Conservation (phyloP, 2,329 filamentous ascomycete species). For the Chrysoporthe cubensis region DNA sequence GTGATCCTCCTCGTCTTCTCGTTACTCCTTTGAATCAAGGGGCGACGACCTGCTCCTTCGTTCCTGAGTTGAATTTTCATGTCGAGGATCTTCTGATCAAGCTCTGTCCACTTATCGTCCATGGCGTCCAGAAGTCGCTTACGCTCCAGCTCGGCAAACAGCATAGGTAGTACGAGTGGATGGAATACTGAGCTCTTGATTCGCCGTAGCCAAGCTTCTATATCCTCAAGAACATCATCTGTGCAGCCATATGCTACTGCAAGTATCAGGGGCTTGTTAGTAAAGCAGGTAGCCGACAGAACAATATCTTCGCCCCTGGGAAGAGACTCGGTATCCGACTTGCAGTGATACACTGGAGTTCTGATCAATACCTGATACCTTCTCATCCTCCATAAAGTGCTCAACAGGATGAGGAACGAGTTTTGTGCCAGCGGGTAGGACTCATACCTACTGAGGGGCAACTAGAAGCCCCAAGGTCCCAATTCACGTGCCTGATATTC, state of each 20-base stretch:
- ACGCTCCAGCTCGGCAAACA: conserved; percentile 31
- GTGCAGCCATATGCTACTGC: conserved; percentile 33
- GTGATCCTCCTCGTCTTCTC: neutral
- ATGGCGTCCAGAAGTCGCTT: conserved; percentile 26
- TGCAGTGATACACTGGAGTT: conserved; percentile 33
- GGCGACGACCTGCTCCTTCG: neutral
- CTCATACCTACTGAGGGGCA: conserved; percentile 26
- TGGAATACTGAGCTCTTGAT: conserved; percentile 25
- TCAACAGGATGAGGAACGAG: neutral
- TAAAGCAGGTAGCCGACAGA: conserved; percentile 32
- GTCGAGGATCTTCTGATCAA: conserved; percentile 28
- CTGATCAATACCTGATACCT: neutral
- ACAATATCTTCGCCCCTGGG: conserved; percentile 24
- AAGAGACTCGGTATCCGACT: conserved; percentile 31
- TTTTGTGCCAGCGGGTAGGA: neutral
- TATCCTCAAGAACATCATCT: neutral
- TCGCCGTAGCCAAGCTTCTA: neutral
- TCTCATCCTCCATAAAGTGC: too few relatives aligned
- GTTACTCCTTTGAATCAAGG: too few relatives aligned
- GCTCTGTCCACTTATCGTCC: conserved; percentile 13
- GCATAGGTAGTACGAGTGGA: conserved; percentile 31
- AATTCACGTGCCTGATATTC: conserved; percentile 19
- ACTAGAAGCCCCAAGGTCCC: conserved; percentile 22
- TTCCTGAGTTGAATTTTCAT: conserved; percentile 27
- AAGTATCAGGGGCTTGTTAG: conserved; percentile 24